Conservation (phyloP, 352 stramenopile species). For the Phytophthora crassamura region DNA sequence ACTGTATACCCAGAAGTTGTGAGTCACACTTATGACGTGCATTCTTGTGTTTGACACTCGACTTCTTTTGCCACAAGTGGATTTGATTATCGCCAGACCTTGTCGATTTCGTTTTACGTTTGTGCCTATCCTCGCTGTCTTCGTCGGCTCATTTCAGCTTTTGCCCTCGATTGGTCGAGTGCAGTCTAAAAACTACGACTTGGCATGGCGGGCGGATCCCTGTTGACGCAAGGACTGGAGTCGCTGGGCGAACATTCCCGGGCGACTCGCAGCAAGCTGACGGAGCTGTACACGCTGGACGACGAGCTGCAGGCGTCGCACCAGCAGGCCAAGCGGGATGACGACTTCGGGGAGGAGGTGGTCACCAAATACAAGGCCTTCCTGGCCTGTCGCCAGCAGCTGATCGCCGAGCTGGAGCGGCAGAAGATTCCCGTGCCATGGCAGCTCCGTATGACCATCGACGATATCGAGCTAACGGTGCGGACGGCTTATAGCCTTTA, state of each 20-base stretch:
- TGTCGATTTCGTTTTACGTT: too few relatives aligned
- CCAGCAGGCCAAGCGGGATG: constrained; percentile 59
- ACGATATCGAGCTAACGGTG: constrained; percentile 85
- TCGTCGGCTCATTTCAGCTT: constrained; percentile 20
- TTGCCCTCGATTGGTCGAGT: background rate
- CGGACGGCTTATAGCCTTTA: constrained; percentile 4
- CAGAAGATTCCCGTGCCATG: constrained; percentile 57
- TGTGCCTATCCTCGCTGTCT: too few relatives aligned
- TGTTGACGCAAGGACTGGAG: constrained; percentile 61
- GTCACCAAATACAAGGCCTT: constrained; percentile 65
- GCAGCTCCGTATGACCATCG: constrained; percentile 79
- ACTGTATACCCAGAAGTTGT: too few relatives aligned
- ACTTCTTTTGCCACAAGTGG: background rate
- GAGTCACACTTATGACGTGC: too few relatives aligned
- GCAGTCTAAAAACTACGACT: background rate
- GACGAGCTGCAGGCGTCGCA: constrained; percentile 65
- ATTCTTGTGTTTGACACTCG: too few relatives aligned
- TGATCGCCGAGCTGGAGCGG: constrained; percentile 57
- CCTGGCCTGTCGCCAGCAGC: constrained; percentile 50
- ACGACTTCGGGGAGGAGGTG: constrained; percentile 71
- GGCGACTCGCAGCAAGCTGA: constrained; percentile 37
- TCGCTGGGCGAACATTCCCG: constrained; percentile 38
- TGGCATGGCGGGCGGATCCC: constrained; percentile 32
- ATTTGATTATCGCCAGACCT: too few relatives aligned
- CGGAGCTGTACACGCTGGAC: constrained; percentile 56